Percentiles rank a stretch among this genome's conserved stretches.
These are phyloP conservation scores for Cupressus sempervirens DNA, from an alignment of 75 land plant genomes.

Conservation along the genomic window DNA sequence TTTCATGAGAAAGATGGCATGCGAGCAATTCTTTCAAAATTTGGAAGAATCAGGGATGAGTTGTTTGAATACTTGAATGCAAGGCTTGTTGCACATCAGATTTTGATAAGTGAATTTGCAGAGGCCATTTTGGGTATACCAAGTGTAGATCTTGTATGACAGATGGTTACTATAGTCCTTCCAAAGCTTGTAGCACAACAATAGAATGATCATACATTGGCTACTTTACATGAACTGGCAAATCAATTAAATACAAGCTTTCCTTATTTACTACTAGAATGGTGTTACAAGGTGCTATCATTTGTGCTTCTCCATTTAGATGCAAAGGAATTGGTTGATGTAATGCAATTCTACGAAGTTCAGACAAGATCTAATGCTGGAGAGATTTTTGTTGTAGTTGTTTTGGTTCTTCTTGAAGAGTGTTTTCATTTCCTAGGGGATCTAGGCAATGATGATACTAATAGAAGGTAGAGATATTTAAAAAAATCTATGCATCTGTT, in stretches of 20 bases:
- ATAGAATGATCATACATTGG: constrained; percentile 47
- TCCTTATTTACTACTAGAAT: constrained; percentile 63
- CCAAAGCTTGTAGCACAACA: constrained; percentile 84
- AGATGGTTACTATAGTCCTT: constrained; percentile 85
- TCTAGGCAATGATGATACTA: constrained; percentile 38
- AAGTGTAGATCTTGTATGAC: constrained; percentile 53
- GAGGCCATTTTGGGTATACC: constrained; percentile 67
- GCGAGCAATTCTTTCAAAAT: constrained; percentile 41
- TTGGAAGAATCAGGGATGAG: constrained; percentile 48
- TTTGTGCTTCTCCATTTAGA: constrained; percentile 72
- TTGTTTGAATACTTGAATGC: constrained; percentile 67
- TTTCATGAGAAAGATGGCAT: constrained; percentile 46
- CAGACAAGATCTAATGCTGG: constrained; percentile 76
- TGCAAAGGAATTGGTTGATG: constrained; percentile 62
- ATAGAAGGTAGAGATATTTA: constrained; percentile 48
- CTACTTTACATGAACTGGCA: constrained; percentile 64
- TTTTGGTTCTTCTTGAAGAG: constrained; percentile 90
- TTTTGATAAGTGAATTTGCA: constrained; percentile 73
- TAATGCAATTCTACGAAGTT: constrained; percentile 76
- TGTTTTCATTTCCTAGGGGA: constrained; percentile 79
- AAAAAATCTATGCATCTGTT: background rate
- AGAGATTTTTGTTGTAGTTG: constrained; percentile 90
- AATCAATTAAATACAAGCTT: constrained; percentile 55
- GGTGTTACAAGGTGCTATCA: constrained; percentile 91
- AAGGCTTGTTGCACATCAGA: constrained; percentile 62